These are phyloP conservation scores for Pestalotiopsis sp. DNA, from an alignment of 2,329 filamentous ascomycete genomes.

Conservation along the genomic window DNA sequence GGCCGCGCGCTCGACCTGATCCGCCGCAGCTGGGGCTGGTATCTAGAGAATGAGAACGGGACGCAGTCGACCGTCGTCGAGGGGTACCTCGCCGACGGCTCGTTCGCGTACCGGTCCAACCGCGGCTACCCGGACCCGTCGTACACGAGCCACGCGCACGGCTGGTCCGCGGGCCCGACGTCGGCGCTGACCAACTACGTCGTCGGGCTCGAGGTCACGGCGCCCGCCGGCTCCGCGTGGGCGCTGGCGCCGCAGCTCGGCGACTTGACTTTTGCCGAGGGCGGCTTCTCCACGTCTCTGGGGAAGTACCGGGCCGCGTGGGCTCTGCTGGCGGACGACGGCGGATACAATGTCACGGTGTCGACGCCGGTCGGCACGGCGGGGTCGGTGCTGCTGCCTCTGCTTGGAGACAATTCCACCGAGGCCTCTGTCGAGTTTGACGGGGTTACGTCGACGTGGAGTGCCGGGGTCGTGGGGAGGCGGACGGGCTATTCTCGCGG, in stretches of 20 bases:
- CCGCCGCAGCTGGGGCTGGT: conserved; percentile 62
- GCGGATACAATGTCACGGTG: conserved; percentile 10
- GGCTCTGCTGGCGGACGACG: conserved; percentile 7
- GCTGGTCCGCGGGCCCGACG: conserved; percentile 52
- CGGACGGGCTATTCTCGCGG: background rate
- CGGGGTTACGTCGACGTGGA: conserved; percentile 1
- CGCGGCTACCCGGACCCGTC: conserved; percentile 54
- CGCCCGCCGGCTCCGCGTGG: conserved; percentile 38
- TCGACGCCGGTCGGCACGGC: background rate
- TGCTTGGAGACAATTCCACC: background rate
- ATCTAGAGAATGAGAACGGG: conserved; percentile 58
- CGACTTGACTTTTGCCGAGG: conserved; percentile 39
- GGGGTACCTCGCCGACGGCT: conserved; percentile 58
- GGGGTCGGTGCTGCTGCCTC: conserved; percentile 5
- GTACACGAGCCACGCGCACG: conserved; percentile 52
- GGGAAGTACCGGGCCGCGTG: conserved; percentile 40
- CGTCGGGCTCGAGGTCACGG: conserved; percentile 42
- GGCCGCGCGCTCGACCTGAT: conserved; percentile 58
- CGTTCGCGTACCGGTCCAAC: conserved; percentile 57
- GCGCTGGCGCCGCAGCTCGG: conserved; percentile 42
- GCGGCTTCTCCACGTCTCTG: conserved; percentile 40
- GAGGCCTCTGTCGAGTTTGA: conserved; percentile 1
- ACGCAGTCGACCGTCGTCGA: conserved; percentile 63
- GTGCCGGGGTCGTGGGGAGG: background rate
- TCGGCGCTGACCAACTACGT: conserved; percentile 46